Conservation (phyloP, 768 basidiomycete genomes). For the Suillus occidentalis region DNA sequence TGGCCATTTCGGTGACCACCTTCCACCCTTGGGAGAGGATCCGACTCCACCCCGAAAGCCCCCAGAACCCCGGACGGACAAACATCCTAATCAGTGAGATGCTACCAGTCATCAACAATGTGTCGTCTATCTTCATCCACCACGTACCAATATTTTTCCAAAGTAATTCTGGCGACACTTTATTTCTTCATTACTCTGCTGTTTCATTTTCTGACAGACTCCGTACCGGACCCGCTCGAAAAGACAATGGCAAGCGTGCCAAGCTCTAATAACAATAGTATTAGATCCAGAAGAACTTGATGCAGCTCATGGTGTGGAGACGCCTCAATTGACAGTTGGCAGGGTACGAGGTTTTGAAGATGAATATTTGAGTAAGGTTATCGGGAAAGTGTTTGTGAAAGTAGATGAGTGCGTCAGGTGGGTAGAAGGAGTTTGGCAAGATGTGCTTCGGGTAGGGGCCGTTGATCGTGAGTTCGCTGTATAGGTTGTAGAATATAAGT, state of each 20-base stretch:
- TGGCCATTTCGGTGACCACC: no score
- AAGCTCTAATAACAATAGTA: conserved; percentile 21
- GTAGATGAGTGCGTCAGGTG: conserved; percentile 48
- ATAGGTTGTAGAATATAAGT: neutral
- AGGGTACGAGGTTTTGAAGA: conserved; percentile 70
- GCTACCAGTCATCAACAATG: no score
- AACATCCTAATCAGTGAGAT: no score
- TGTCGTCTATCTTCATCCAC: no score
- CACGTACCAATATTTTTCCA: no score
- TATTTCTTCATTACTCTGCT: no score
- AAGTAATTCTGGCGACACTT: no score
- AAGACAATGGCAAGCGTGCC: conserved; percentile 18
- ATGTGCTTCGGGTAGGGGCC: conserved; percentile 29
- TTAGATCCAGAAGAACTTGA: conserved; percentile 26
- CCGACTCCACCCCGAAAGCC: no score
- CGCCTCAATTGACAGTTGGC: neutral
- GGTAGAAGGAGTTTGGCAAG: conserved; percentile 56
- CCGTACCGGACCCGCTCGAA: no score
- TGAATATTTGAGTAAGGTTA: conserved; percentile 46
- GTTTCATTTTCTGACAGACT: no score
- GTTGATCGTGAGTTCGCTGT: neutral
- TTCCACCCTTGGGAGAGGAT: no score
- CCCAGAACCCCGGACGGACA: no score
- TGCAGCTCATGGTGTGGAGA: conserved; percentile 1
- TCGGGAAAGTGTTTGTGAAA: conserved; percentile 41